Percentiles rank a stretch among this genome's conserved stretches.
phyloP scores from a whole-genome alignment of 192 early-diverging fungal genomes.

The Entomortierella parvispora region DNA sequence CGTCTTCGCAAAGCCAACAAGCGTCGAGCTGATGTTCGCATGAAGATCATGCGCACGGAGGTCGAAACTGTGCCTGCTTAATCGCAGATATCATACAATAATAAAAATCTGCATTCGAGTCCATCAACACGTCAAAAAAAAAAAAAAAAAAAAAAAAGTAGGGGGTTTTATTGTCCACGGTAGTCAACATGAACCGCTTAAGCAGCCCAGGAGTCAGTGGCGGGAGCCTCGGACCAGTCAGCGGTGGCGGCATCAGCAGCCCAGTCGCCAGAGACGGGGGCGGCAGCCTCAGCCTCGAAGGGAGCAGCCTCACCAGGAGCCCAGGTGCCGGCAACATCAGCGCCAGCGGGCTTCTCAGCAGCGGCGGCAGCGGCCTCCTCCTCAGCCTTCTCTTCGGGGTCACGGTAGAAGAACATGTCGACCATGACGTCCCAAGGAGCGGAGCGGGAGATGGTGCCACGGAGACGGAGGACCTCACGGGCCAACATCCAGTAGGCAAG shows the following conservation, averaged over 20 bases:
- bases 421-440: constrained; percentile 97
- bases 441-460: constrained; percentile 89
- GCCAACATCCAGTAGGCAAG: constrained; percentile 97
- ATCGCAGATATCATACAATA: too few relatives aligned
- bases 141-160: too few relatives aligned
- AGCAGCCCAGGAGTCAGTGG: constrained; percentile 41
- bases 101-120: too few relatives aligned
- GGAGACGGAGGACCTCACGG: constrained; percentile 98
- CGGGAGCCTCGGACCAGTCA: constrained; percentile 40
- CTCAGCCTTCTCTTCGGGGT: constrained; percentile 96
- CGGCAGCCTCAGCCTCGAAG: constrained; percentile 68
- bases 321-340: constrained; percentile 47
- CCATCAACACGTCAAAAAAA: too few relatives aligned
- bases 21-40: constrained; percentile 30
- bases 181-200: constrained; percentile 7
- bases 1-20: constrained; percentile 38
- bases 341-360: constrained; percentile 48
- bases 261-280: constrained; percentile 48
- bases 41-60: constrained; percentile 36
- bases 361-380: constrained; percentile 80
- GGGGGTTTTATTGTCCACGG: too few relatives aligned
- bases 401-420: constrained; percentile 99
- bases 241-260: constrained; percentile 45
- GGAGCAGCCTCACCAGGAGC: constrained; percentile 53
- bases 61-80: constrained; percentile 48